These are phyloP conservation scores for Kwoniella sp. DNA, from an alignment of 768 basidiomycete species.

Conservation along the genomic window DNA sequence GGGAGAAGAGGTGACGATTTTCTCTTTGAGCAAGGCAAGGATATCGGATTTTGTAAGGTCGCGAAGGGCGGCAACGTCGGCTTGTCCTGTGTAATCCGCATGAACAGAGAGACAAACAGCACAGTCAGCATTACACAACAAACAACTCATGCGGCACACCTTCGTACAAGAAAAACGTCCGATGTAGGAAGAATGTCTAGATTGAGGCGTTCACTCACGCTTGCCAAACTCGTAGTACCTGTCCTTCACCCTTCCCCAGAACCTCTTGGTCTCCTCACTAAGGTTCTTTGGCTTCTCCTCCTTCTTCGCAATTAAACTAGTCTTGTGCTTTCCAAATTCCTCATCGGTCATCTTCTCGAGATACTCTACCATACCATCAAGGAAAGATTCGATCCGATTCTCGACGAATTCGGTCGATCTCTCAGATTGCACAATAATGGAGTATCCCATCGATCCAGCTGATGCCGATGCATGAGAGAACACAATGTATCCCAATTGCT, in stretches of 20 bases:
- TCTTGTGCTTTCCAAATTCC: slow-evolving; percentile 77
- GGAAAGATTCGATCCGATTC: slow-evolving; percentile 82
- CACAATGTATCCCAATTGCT: slow-evolving; percentile 94
- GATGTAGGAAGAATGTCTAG: no score
- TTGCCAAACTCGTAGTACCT: slow-evolving; percentile 85
- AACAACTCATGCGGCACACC: no score
- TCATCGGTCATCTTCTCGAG: slow-evolving; percentile 70
- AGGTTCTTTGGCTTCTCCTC: slow-evolving; percentile 86
- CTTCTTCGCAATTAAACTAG: slow-evolving; percentile 75
- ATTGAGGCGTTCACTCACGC: no score
- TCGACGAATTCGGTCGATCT: slow-evolving; percentile 77
- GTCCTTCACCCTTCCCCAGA: slow-evolving; percentile 70
- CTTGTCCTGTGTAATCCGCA: slow-evolving; percentile 61
- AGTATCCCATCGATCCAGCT: slow-evolving; percentile 71
- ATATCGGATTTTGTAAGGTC: slow-evolving; percentile 75
- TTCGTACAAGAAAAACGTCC: no score
- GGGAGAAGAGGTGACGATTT: slow-evolving; percentile 69
- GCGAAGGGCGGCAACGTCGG: slow-evolving; percentile 70
- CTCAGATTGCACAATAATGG: slow-evolving; percentile 87
- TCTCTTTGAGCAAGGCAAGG: slow-evolving; percentile 67
- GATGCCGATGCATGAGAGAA: slow-evolving; percentile 61
- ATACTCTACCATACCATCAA: slow-evolving; percentile 69
- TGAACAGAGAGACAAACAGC: not conserved
- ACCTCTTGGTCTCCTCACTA: slow-evolving; percentile 68
- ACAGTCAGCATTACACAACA: not conserved